Base-by-base conservation (phyloP, 179 eudicot genomes). In the Beta macrorhiza region DNA sequence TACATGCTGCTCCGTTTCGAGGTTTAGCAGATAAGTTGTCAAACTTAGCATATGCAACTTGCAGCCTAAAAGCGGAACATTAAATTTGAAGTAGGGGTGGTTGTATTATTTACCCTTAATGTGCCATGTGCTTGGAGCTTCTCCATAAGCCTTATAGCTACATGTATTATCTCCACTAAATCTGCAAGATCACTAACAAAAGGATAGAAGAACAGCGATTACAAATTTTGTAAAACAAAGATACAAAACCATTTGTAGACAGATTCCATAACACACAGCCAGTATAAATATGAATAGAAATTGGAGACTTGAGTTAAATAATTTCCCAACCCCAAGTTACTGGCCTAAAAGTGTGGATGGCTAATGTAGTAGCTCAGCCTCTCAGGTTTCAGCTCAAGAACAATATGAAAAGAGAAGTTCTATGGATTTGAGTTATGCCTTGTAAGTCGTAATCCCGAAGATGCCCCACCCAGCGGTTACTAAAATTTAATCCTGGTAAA, bases 101-200 rank as follows among this genome's bases (percentile, higher is more conserved):
- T 44, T 62, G 68, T 37, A 65, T 59, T 58, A 29, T 86, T 82
- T 91, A 96, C 99, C 93, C 97, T 90, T 78, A 97, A 87, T 75
- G 94, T 85, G 64, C 99, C 99, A 79, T 91, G 91, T 79, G 91
- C 88, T 87, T 96, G 97, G 81, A 97, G 93, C 80, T 87, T 91
- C 88, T 97, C 99, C 95, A 93, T 88, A 57, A 97, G 97, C 79
- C 95, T 87, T 82, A 92, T 75, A 81, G 93, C 83, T 77, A 94
- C 88, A 84, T 92, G 91, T 78, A 92, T 79, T 67, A 83, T 90
- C 87, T 97, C 99, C 81, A 94, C 90, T 87, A 97, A 84, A 86
- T 94, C 92, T 62, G 95, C 91, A 85, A 97, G 95, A 89, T 97
- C 92, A 90, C 99, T 97, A 86, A 82, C 20, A 78, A 67, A 83